phyloP scores from a whole-genome alignment of 805 yeast genomes.

The Pichia exigua region DNA sequence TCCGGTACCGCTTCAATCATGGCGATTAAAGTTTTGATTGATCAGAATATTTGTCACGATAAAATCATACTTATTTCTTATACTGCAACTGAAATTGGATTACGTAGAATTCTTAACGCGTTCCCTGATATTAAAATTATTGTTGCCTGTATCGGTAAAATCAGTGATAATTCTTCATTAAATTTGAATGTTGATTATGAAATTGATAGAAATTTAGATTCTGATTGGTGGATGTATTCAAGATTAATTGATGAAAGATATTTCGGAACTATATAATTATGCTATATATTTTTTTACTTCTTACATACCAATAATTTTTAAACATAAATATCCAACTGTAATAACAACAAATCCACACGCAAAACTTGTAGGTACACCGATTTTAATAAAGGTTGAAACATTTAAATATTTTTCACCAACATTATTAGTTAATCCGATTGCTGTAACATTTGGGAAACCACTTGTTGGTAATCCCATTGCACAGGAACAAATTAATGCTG shows the following conservation, averaged over 20 bases:
- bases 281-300: not conserved
- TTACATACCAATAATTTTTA: conserved; percentile 50
- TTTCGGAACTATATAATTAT: conserved; percentile 49
- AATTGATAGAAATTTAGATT: conserved; percentile 9
- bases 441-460: conserved; percentile 97
- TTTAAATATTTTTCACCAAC: conserved; percentile 85
- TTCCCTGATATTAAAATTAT: conserved; percentile 64
- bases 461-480: conserved; percentile 98
- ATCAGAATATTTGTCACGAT: conserved; percentile 58
- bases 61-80: conserved; percentile 65
- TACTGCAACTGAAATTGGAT: conserved; percentile 71
- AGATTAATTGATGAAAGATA: conserved; percentile 71
- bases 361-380: conserved; percentile 86
- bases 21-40: conserved; percentile 84
- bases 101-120: conserved; percentile 64
- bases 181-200: conserved; percentile 26
- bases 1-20: conserved; percentile 92
- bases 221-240: conserved; percentile 52
- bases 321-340: conserved; percentile 70
- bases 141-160: conserved; percentile 54
- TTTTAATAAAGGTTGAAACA: conserved; percentile 75
- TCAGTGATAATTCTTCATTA: conserved; percentile 14
- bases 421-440: conserved; percentile 89
- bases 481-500: conserved; percentile 70
- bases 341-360: conserved; percentile 66